Percentiles rank a stretch among this genome's conserved stretches.
phyloP scores from a whole-genome alignment of 169 alveolate species.

The Plasmodium gonderi region DNA sequence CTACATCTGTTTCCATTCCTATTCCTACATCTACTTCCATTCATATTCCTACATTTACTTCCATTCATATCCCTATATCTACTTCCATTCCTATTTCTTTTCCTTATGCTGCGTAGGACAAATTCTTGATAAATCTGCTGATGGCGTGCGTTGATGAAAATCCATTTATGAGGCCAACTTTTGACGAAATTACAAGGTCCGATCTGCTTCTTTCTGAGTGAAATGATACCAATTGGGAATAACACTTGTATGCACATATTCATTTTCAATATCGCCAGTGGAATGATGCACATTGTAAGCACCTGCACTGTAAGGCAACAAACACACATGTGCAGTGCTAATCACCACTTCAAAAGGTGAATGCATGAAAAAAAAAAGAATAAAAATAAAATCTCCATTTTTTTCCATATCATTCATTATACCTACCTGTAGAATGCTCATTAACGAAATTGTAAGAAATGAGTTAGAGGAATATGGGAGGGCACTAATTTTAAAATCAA shows the following conservation, averaged over 20 bases:
- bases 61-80: background rate
- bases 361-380: no score
- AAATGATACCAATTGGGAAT: background rate
- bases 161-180: conserved; percentile 66
- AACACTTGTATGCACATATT: no score
- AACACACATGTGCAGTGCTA: no score
- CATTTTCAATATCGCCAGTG: no score
- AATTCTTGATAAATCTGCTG: conserved; percentile 33
- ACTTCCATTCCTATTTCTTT: background rate
- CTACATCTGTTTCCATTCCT: background rate
- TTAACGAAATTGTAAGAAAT: conserved; percentile 39
- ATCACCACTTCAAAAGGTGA: background rate
- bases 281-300: no score
- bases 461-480: conserved; percentile 13
- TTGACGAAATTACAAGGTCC: conserved; percentile 16
- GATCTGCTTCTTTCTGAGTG: background rate
- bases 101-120: background rate
- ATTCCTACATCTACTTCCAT: background rate
- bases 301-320: no score
- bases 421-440: background rate
- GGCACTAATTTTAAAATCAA: background rate
- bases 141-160: conserved; percentile 40
- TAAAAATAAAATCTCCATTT: background rate
- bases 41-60: background rate
- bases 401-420: background rate